Base-by-base conservation (phyloP, 2,329 filamentous ascomycete genomes). In the Fusarium dlaminii region DNA sequence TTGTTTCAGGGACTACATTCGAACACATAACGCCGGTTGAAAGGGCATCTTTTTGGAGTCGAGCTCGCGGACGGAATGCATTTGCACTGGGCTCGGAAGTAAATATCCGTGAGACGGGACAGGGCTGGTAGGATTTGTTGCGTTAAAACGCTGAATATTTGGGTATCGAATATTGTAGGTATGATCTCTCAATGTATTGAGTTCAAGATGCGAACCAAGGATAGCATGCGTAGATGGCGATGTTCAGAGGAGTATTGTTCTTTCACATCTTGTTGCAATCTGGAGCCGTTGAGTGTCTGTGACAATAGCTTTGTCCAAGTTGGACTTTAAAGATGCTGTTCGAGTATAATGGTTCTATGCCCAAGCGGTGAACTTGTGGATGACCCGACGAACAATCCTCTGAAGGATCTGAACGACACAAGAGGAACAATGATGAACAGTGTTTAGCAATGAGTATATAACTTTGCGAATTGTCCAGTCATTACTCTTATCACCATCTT, bases 21-120 rank as follows among this genome's bases (percentile, higher is more conserved):
- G 45, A 68, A 72, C 39, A 75, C 39, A 73, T 62, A 61, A 45
- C 62, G 63, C 51, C 63, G 64, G 54, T 42, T 58, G 72, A 54
- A 58, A 60, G 49, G 65, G 37, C 52, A 75, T 75, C 57, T 62
- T 66, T 66, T 60, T 67, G 72, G 72, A 74, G 72, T 70, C 69
- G 48, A 73, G 58, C 65, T 73, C 46, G 55, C 40, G 65, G 62
- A 66, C 48, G 58, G 72, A 55, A 67, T 73, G 64, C 72, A 70
- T 75, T 75, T 70, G 68, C 63, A 66, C 54, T 63, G 57, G 52
- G 45, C 60, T 37, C 37, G 34, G 46, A 67, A 66, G 60, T 75
- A 49, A 66, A 70, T 48, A 67, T 61, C 30, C 48, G 66, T 51
- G 45, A 63, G 68, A 52, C 45, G 32, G 69, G 42, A 59, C 55